Percentiles rank a stretch among this genome's conserved stretches.
Evolutionary conservation across 495 filamentous ascomycete species (phyloP).

Genomic region (Aspergillus cristatus): DNA sequence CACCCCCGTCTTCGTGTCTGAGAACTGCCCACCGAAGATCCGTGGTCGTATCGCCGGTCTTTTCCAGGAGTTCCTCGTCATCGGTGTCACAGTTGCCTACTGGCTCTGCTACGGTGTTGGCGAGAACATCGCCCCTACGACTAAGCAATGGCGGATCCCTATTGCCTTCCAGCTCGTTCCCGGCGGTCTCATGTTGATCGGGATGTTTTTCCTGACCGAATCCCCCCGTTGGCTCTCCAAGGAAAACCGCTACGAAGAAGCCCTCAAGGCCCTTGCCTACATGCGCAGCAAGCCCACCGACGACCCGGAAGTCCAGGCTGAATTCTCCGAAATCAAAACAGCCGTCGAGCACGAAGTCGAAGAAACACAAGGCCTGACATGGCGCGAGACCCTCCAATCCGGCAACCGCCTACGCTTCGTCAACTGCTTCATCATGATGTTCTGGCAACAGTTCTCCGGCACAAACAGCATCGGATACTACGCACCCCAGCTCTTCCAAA

Average conservation of each 20-base stretch:
- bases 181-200: constrained; percentile 37
- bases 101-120: constrained; percentile 48
- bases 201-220: constrained; percentile 43
- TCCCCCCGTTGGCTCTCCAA: constrained; percentile 49
- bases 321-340: constrained; percentile 57
- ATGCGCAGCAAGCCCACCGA: constrained; percentile 32
- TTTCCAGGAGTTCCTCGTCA: constrained; percentile 27
- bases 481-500: constrained; percentile 42
- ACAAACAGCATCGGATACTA: constrained; percentile 46
- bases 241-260: constrained; percentile 35
- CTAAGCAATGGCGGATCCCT: constrained; percentile 46
- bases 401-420: constrained; percentile 36
- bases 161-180: constrained; percentile 46
- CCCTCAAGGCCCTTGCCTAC: constrained; percentile 31
- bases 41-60: constrained; percentile 37
- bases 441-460: constrained; percentile 46
- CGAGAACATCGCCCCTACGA: constrained; percentile 27
- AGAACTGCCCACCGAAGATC: constrained; percentile 31
- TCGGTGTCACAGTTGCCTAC: constrained; percentile 26
- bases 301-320: constrained; percentile 32
- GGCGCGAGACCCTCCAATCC: constrained; percentile 28
- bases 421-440: constrained; percentile 36
- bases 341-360: constrained; percentile 31
- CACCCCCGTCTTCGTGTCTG: constrained; percentile 42
- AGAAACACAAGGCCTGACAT: constrained; percentile 29